Base-by-base conservation (phyloP, 2,329 filamentous ascomycete species). In the Graphilbum fragrans region DNA sequence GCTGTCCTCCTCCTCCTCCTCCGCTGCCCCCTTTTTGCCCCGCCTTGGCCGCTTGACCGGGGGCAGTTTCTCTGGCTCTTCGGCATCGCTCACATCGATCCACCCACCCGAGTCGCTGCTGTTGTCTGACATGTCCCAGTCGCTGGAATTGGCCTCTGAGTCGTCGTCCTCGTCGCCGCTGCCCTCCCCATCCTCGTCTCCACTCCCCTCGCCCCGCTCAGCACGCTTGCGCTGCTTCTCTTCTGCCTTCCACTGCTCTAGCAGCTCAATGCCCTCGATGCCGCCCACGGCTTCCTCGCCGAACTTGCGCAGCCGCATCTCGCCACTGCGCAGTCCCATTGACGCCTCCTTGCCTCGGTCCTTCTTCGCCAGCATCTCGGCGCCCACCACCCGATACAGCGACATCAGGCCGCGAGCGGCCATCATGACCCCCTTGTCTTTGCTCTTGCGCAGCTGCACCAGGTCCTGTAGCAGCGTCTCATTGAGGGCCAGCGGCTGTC, bases 371-470 rank as follows among this genome's bases (percentile, higher is more conserved):
- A 98, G 66, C 64, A 96, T 74, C 50, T 94, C 85, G 0, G 92
- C 86, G 29, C 82, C 87, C 14, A 94, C 83, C 55, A 96, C 88
- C 51, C 92, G 73, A 66, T 94, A 98, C 6, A 98, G 69, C 20
- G 86, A 86, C 34, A 98, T 68, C 7, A 98, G 67, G 48, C 92
- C 90, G 59, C 92, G 90, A 14, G 90, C 87, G 8, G 92, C 92
- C 92, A 98, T 96, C 75, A 94, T 88, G n/a, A 92, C 85, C 45
- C 90, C 88, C 67, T 96, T 98, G 57, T 98, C 92, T 58, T 98
- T 98, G 57, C 86, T 94, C 68, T 93, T 94, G 46, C 86, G 77
- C 63, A 98, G 96, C 67, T 92, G 83, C 10, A 96, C 87, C 40
- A 98, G 65, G 67, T 98, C 92, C 59, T 98, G 90, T 23, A 98